Evolutionary conservation across 352 stramenopile genomes (phyloP).

Genomic region (Aphanomyces cochlioides): DNA sequence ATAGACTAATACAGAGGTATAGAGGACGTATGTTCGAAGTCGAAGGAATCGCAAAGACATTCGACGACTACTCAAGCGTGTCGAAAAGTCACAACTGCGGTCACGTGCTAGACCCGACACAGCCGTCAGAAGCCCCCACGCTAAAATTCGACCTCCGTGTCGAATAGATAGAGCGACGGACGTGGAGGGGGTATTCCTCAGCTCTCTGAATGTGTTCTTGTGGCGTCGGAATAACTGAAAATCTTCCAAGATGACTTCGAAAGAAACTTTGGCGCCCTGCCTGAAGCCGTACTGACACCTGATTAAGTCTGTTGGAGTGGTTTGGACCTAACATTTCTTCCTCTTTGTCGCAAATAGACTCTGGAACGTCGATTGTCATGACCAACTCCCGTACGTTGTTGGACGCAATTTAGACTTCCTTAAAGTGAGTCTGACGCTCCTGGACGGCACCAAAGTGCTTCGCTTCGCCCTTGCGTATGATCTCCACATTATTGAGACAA

Average conservation of each 20-base stretch:
- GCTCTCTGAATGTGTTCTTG: slow-evolving; percentile 95
- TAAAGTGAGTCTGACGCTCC: slow-evolving; percentile 64
- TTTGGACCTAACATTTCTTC: slow-evolving; percentile 87
- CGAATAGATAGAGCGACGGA: too few relatives aligned
- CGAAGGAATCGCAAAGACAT: too few relatives aligned
- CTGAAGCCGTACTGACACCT: slow-evolving; percentile 53
- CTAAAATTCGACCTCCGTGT: too few relatives aligned
- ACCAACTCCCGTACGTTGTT: slow-evolving; percentile 79
- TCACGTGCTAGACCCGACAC: too few relatives aligned
- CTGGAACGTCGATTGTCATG: slow-evolving; percentile 79
- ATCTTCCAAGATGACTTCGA: slow-evolving; percentile 44
- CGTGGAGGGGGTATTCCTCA: slow-evolving; percentile 31
- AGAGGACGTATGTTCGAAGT: too few relatives aligned
- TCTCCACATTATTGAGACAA: slow-evolving; percentile 56
- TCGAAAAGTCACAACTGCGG: too few relatives aligned
- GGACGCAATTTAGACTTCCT: slow-evolving; percentile 89
- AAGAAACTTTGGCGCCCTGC: slow-evolving; percentile 62
- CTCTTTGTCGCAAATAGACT: slow-evolving; percentile 84
- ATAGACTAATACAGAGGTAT: too few relatives aligned
- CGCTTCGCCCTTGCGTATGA: slow-evolving; percentile 92
- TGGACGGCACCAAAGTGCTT: slow-evolving; percentile 78
- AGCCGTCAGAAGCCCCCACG: too few relatives aligned
- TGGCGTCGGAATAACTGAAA: slow-evolving; percentile 73
- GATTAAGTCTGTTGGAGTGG: slow-evolving; percentile 73
- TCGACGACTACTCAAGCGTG: too few relatives aligned